These are phyloP conservation scores for Fusarium sp. DNA, from an alignment of 2,329 filamentous ascomycete genomes.

Conservation along the genomic window DNA sequence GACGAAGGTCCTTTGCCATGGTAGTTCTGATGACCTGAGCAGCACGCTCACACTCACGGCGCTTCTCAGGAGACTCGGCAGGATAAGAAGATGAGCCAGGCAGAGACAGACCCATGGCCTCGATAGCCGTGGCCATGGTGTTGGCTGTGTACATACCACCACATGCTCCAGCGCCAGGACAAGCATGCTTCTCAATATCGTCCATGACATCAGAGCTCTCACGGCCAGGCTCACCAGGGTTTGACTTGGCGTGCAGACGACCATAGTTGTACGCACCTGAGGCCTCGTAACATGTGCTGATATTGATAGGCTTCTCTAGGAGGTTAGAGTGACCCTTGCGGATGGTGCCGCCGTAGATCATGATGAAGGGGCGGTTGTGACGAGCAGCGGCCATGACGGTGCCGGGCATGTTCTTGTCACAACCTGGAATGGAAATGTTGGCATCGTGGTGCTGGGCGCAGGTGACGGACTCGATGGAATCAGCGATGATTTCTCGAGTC, in stretches of 20 bases:
- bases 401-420: slow-evolving; percentile 98
- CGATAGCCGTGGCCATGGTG: slow-evolving; percentile 89
- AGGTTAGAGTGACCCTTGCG: slow-evolving; percentile 84
- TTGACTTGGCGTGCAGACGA: slow-evolving; percentile 75
- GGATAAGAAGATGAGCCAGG: slow-evolving; percentile 88
- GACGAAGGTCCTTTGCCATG: slow-evolving; percentile 85
- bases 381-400: slow-evolving; percentile 90
- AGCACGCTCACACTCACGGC: slow-evolving; percentile 85
- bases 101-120: slow-evolving; percentile 87
- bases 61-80: slow-evolving; percentile 83
- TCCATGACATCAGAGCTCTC: slow-evolving; percentile 82
- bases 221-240: slow-evolving; percentile 70
- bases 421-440: slow-evolving; percentile 91
- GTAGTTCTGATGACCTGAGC: slow-evolving; percentile 81
- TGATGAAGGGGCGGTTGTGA: slow-evolving; percentile 91
- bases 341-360: slow-evolving; percentile 96
- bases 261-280: slow-evolving; percentile 85
- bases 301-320: slow-evolving; percentile 83
- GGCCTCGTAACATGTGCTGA: slow-evolving; percentile 89
- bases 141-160: slow-evolving; percentile 93
- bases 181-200: slow-evolving; percentile 83
- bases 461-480: slow-evolving; percentile 93
- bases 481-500: slow-evolving; percentile 90
- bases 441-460: slow-evolving; percentile 93
- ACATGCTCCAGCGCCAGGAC: slow-evolving; percentile 72